Percentiles rank a stretch among this genome's conserved stretches.
Conservation (phyloP, 257 asterid species). For the Osmanthus fragrans region DNA sequence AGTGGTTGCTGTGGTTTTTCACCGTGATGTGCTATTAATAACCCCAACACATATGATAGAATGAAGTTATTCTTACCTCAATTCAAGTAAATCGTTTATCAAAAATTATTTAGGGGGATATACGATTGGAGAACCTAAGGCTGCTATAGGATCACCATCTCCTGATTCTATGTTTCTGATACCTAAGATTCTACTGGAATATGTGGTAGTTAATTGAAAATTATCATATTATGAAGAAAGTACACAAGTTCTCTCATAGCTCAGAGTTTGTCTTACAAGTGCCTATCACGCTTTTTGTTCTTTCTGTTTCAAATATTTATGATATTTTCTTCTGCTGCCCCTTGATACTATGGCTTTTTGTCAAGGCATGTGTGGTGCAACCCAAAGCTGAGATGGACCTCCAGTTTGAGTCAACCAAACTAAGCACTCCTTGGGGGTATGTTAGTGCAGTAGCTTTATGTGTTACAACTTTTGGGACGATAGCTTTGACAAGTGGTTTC, state of each 20-base stretch:
- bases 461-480: constrained; percentile 77
- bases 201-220: not conserved
- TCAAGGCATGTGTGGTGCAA: constrained; percentile 89
- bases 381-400: constrained; percentile 91
- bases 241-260: not conserved
- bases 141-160: not conserved
- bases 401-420: constrained; percentile 65
- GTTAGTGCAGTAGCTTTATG: constrained; percentile 65
- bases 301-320: constrained; percentile 19
- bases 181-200: not conserved
- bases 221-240: not conserved
- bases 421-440: constrained; percentile 81
- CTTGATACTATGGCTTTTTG: constrained; percentile 17
- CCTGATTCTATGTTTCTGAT: not conserved
- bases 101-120: not conserved
- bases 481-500: constrained; percentile 85
- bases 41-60: not conserved
- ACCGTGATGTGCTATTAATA: not conserved
- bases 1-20: not conserved
- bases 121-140: not conserved
- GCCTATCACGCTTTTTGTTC: not conserved
- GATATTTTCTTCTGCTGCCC: not conserved
- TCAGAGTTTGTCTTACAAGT: constrained; percentile 2
- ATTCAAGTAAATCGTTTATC: not conserved
- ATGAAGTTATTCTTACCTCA: not conserved